Base-by-base conservation (phyloP, 2,329 filamentous ascomycete species). In the Akanthomyces lecanii region DNA sequence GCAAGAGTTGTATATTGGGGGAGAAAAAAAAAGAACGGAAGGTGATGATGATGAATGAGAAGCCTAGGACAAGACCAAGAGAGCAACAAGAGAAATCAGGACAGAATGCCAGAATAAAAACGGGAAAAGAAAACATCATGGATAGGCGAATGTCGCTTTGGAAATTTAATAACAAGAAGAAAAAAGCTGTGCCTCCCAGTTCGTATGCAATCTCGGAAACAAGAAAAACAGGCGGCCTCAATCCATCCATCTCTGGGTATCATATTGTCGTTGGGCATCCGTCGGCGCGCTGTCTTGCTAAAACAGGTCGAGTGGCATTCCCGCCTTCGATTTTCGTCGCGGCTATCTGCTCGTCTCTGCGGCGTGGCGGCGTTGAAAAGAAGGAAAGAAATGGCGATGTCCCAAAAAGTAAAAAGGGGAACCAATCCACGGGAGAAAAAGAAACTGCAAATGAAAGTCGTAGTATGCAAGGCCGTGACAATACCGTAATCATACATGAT, bases 401-500 rank as follows among this genome's bases (percentile, higher is more conserved):
- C 28, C 7, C 21, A 16, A 12, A 33, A 21, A 44, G 40, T 36
- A 56, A 21, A 18, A 50, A 45, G 4, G 44, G 38, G 16, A 4
- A 18, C 8, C 36, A 23, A 4, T 23, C 8, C 10, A 36, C 8
- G 33, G 42, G 42, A 51, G 7, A 33, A 16, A 51, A 12, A 42
- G 10, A 12, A 44, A 28, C 21, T 56, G 59, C 7, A 40, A 40
- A 61, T 25, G 38, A 53, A 45, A 53, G 44, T 30, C 33, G 21
- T 45, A 33, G 48, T 52, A 60, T 59, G 48, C 44, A 38, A 57
- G 60, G 62, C 62, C 62, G 55, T 63, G 55, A 61, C 12, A 61
- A 62, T 56, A 62, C 60, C 52, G 33, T 62, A 62, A 62, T 62
- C 42, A 62, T 62, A 62, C 60, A 62, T 62, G 33, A 56, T 38